phyloP scores from a whole-genome alignment of 768 basidiomycete species.

The Fibroporia radiculosa region DNA sequence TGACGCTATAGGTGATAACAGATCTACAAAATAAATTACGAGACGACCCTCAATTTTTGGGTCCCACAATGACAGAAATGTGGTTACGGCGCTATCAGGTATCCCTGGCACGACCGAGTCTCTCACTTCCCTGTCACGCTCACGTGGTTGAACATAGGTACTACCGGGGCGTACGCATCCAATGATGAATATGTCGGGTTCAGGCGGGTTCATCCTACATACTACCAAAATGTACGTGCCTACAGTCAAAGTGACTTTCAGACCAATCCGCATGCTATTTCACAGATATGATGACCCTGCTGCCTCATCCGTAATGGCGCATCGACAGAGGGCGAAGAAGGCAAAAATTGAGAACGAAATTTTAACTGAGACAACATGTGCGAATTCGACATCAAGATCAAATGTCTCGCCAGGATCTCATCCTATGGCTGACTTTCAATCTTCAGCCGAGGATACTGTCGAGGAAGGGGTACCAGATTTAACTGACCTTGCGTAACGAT shows the following conservation, averaged over 20 bases:
- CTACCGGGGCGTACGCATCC: slow-evolving; percentile 97
- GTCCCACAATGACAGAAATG: slow-evolving; percentile 74
- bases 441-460: too few species aligned
- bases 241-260: not conserved
- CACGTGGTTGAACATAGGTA: slow-evolving; percentile 39
- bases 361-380: too few species aligned
- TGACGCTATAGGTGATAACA: slow-evolving; percentile 54
- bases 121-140: not conserved
- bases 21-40: slow-evolving; percentile 71
- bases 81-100: slow-evolving; percentile 89
- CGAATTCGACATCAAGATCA: too few species aligned
- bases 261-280: not conserved
- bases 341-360: slow-evolving; percentile 1
- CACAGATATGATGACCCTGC: slow-evolving; percentile 57
- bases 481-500: too few species aligned
- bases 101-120: too few species aligned
- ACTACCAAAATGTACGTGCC: slow-evolving; percentile 78
- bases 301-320: slow-evolving; percentile 45
- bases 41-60: slow-evolving; percentile 57
- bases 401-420: too few species aligned
- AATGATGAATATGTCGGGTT: slow-evolving; percentile 82
- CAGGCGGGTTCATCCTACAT: slow-evolving; percentile 83
- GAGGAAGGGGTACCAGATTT: too few species aligned
- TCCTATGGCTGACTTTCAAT: too few species aligned
- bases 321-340: slow-evolving; percentile 35